These are phyloP conservation scores for Dendrocalamus latiflorus DNA, from an alignment of 202 grass and related monocot genomes.

Conservation along the genomic window DNA sequence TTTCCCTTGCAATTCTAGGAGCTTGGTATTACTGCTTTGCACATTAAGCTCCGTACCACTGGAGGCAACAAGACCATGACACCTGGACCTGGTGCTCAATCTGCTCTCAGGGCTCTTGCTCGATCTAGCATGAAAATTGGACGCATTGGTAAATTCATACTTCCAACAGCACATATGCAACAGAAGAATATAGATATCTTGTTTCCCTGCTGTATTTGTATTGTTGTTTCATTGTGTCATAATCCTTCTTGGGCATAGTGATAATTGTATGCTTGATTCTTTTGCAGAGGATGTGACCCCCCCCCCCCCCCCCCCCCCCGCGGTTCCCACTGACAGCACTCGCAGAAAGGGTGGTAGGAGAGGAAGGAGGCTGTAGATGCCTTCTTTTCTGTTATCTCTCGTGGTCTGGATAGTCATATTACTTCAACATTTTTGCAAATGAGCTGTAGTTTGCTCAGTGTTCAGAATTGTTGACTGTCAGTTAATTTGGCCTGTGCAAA, in stretches of 20 bases:
- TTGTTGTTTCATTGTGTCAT: background rate
- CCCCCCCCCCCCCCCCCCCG: no score
- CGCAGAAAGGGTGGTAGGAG: conserved; percentile 75
- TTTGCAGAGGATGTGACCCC: conserved; percentile 70
- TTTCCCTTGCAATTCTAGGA: conserved; percentile 10
- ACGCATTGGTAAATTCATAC: conserved; percentile 42
- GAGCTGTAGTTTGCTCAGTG: background rate
- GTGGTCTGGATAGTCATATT: background rate
- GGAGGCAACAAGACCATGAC: conserved; percentile 71
- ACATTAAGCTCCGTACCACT: conserved; percentile 61
- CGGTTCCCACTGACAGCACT: conserved; percentile 72
- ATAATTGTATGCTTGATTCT: background rate
- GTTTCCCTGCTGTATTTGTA: background rate
- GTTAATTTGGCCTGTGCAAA: no score
- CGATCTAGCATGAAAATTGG: conserved; percentile 66
- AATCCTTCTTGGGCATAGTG: background rate
- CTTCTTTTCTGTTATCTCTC: background rate
- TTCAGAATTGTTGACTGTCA: no score
- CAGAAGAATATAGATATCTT: background rate
- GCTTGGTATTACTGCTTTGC: conserved; percentile 62
- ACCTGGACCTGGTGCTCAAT: conserved; percentile 65
- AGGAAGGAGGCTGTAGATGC: conserved; percentile 59
- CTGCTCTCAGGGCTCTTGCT: conserved; percentile 62
- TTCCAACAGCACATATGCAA: background rate
- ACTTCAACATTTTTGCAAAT: background rate